phyloP scores from a whole-genome alignment of 225 moss, liverwort and hornwort species.

The Polytrichum commune region DNA sequence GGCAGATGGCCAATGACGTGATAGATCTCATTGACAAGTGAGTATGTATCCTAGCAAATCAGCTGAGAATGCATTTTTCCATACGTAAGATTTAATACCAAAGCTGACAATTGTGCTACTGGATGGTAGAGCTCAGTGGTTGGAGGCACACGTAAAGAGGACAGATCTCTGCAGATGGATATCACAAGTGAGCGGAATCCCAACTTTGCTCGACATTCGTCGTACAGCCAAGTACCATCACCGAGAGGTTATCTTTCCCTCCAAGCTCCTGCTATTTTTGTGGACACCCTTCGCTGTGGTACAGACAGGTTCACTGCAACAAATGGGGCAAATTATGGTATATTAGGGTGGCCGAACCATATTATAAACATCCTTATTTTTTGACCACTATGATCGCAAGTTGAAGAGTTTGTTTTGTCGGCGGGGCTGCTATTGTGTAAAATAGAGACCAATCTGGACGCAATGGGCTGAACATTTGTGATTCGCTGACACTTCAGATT shows the following conservation, averaged over 20 bases:
- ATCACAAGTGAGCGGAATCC: constrained; percentile 66
- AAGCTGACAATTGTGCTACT: background rate
- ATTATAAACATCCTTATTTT: background rate
- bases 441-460: too few species aligned
- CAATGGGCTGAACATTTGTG: too few species aligned
- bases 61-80: too few species aligned
- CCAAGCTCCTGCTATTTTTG: background rate
- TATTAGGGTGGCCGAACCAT: background rate
- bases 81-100: background rate
- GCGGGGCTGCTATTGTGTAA: too few species aligned
- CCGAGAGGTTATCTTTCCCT: constrained; percentile 42
- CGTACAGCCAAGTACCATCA: constrained; percentile 80
- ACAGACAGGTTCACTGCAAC: too few species aligned
- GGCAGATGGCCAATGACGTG: constrained; percentile 55
- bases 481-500: too few species aligned
- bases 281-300: too few species aligned
- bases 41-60: constrained; percentile 10
- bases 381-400: too few species aligned
- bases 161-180: constrained; percentile 68
- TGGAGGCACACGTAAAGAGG: constrained; percentile 67
- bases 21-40: constrained; percentile 78
- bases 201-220: constrained; percentile 83
- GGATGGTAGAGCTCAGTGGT: constrained; percentile 61
- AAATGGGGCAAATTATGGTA: too few species aligned
- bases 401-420: too few species aligned